Base-by-base conservation (phyloP, 2,329 filamentous ascomycete species). In the Epichloe scottii region DNA sequence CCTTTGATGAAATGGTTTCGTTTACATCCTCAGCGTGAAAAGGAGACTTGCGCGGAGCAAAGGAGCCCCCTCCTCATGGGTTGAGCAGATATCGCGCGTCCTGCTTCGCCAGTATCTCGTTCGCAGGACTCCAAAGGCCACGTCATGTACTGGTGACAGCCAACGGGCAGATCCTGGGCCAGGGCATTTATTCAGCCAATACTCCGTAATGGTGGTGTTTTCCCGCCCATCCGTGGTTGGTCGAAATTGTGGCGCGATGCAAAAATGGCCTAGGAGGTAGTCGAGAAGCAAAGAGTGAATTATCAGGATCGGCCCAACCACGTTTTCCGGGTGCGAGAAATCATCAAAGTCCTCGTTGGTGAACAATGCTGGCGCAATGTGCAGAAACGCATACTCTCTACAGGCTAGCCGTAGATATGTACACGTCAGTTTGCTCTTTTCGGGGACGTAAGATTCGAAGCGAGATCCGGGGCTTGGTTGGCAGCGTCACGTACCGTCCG, bases 251-350 rank as follows among this genome's bases (percentile, higher is more conserved):
- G 55, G 56, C 0, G 58, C 47, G 15, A 63, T 54, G 21, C 58
- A 59, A 6, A 54, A 59, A 14, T 52, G 53, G 4, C 58, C 62
- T 3, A 64, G 51, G 0, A 62, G 43, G 40, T 65, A 64, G 21
- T 65, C 62, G 3, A 66, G 48, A 2, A 71, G 56, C 17, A 68
- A 63, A 53, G 65, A 64, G 53, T 70, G 67, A 5, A 68, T 62
- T 21, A 68, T 56, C 1, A 70, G 57, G 1, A 71, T 56, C 48
- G 68, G 65, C 2, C 61, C 61, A 1, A 56, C 49, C 48, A 62
- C 56, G 51, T 67, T 68, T 4, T 56, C 55, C 0, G 62, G 54
- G 34, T 66, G 53, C 6, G 59, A 57, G 23, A 70, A 67, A 1
- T 57, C 48, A 15, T 54, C 49, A 34, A 66, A 70, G 1, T 66